phyloP scores from a whole-genome alignment of 805 yeast species.

The Candida sithepensis region DNA sequence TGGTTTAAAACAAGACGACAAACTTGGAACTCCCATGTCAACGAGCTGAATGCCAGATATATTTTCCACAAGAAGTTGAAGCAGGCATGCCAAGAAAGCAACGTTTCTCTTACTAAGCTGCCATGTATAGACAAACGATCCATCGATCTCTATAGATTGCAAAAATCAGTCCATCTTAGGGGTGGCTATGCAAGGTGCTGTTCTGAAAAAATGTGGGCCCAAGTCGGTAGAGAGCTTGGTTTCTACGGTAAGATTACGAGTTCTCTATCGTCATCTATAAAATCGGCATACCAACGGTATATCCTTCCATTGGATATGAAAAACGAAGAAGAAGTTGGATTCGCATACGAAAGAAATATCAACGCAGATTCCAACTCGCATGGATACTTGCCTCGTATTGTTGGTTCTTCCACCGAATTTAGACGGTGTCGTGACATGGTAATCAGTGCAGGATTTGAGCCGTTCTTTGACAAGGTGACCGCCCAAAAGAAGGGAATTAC shows the following conservation, averaged over 20 bases:
- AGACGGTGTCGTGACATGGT: conserved; percentile 44
- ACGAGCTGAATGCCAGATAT: conserved; percentile 41
- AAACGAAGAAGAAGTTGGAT: conserved; percentile 9
- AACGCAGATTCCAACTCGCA: conserved; percentile 1
- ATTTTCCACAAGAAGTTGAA: conserved; percentile 46
- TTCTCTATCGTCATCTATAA: conserved; percentile 63
- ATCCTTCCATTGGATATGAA: conserved; percentile 26
- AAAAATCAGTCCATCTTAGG: conserved; percentile 52
- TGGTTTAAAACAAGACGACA: conserved; percentile 52
- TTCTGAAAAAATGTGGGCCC: conserved; percentile 71
- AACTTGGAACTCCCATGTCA: conserved; percentile 39
- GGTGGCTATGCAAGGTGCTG: conserved; percentile 72
- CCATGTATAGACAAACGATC: conserved; percentile 68
- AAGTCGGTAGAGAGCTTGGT: conserved; percentile 77
- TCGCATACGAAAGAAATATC: conserved; percentile 7
- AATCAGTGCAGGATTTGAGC: conserved; percentile 47
- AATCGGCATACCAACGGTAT: conserved; percentile 52
- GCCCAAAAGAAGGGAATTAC: conserved; percentile 40
- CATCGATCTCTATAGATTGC: conserved; percentile 59
- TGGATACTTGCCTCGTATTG: conserved; percentile 34
- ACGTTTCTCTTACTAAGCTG: conserved; percentile 35
- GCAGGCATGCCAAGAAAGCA: conserved; percentile 32
- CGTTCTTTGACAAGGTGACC: conserved; percentile 46
- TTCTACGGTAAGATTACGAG: conserved; percentile 70
- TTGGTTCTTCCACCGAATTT: conserved; percentile 44